Conservation (phyloP, 805 yeast species). For the Priceomyces fermenticarens region DNA sequence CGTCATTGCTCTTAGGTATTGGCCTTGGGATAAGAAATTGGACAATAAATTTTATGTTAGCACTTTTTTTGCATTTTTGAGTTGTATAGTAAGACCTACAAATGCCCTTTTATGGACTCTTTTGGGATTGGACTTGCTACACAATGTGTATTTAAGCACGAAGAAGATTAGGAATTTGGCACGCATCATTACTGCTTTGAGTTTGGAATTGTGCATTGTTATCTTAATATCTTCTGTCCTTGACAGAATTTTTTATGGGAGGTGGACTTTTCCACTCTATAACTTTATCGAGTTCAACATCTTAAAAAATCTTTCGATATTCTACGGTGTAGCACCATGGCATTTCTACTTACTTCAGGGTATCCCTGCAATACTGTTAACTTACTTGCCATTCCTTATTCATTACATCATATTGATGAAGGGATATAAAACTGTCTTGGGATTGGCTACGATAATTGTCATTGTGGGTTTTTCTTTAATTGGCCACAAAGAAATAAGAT, state of each 20-base stretch:
- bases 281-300: slow-evolving; percentile 78
- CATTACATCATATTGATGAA: slow-evolving; percentile 10
- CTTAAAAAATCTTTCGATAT: slow-evolving; percentile 66
- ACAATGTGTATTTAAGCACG: not conserved
- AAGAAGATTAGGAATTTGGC: not conserved
- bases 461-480: slow-evolving; percentile 59
- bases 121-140: slow-evolving; percentile 41
- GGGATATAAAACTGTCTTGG: slow-evolving; percentile 15
- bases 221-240: slow-evolving; percentile 38
- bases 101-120: slow-evolving; percentile 74
- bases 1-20: slow-evolving; percentile 58
- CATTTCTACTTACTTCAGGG: slow-evolving; percentile 84
- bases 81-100: slow-evolving; percentile 82
- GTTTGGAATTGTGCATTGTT: slow-evolving; percentile 20
- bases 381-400: slow-evolving; percentile 60
- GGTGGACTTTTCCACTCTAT: slow-evolving; percentile 56
- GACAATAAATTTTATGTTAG: slow-evolving; percentile 11
- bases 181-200: slow-evolving; percentile 15
- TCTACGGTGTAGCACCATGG: slow-evolving; percentile 84
- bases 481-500: slow-evolving; percentile 87
- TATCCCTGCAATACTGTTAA: slow-evolving; percentile 69
- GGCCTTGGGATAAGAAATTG: slow-evolving; percentile 58
- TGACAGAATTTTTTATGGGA: slow-evolving; percentile 62
- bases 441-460: slow-evolving; percentile 37
- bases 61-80: slow-evolving; percentile 51